Evolutionary conservation across 768 basidiomycete species (phyloP).

Genomic region (Suillus clintonianus): DNA sequence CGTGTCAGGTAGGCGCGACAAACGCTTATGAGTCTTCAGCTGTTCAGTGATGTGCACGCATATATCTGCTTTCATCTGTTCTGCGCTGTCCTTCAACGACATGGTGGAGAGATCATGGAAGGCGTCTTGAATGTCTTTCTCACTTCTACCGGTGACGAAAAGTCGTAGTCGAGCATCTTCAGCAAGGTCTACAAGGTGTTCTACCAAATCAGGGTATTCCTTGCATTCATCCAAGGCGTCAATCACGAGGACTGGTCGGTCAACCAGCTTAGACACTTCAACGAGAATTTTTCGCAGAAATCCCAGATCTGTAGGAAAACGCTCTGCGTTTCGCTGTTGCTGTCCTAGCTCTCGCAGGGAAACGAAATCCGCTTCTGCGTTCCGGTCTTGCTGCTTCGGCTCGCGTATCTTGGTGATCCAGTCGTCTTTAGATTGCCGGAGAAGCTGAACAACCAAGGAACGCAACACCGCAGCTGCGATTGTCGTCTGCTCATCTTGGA

Average conservation of each 20-base stretch:
- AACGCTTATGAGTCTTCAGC: not conserved
- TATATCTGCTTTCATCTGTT: not conserved
- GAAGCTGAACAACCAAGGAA: too few relatives aligned
- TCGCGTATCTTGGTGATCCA: not conserved
- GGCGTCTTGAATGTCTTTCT: not conserved
- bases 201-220: not conserved
- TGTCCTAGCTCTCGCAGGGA: not conserved
- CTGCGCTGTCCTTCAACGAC: not conserved
- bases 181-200: not conserved
- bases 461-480: too few relatives aligned
- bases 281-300: not conserved
- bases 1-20: not conserved
- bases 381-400: not conserved
- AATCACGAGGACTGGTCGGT: constrained; percentile 6
- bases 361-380: not conserved
- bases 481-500: constrained; percentile 12
- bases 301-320: not conserved
- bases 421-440: not conserved
- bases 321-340: not conserved
- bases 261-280: not conserved
- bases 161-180: constrained; percentile 1
- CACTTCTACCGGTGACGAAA: constrained; percentile 8
- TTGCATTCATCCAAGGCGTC: constrained; percentile 18
- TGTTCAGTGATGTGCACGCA: not conserved
- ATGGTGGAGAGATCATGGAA: constrained; percentile 1